Conservation (phyloP, 371 early-diverging fungal genomes). For the Gilbertella persicaria region DNA sequence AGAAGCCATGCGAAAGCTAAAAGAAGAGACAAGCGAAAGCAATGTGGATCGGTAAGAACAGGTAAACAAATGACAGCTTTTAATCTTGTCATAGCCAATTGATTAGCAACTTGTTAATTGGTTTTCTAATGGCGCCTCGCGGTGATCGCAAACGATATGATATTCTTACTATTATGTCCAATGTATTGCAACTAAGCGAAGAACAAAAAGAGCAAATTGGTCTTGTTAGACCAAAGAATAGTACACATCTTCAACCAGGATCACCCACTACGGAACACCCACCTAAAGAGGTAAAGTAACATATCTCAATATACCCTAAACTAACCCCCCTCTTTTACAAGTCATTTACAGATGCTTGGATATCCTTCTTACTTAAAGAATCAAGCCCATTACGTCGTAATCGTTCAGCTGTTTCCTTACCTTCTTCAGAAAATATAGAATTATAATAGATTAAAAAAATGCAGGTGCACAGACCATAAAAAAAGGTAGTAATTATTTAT, state of each 20-base stretch:
- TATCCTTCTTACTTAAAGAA: slow-evolving; percentile 78
- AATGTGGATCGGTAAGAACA: slow-evolving; percentile 72
- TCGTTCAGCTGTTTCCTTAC: slow-evolving; percentile 20
- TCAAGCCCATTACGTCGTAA: slow-evolving; percentile 43
- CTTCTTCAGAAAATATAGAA: too few species aligned
- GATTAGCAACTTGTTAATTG: slow-evolving; percentile 83
- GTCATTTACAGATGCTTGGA: slow-evolving; percentile 89
- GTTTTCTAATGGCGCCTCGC: slow-evolving; percentile 80
- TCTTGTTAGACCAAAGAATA: slow-evolving; percentile 57
- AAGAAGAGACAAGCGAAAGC: slow-evolving; percentile 75
- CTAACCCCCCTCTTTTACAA: slow-evolving; percentile 31
- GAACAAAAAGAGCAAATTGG: slow-evolving; percentile 89
- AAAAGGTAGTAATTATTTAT: too few species aligned
- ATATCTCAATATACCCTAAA: slow-evolving; percentile 7
- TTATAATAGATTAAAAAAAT: too few species aligned
- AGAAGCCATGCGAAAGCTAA: slow-evolving; percentile 84
- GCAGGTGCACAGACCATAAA: too few species aligned
- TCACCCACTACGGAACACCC: slow-evolving; percentile 32
- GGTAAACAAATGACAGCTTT: background rate
- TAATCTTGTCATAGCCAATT: slow-evolving; percentile 59
- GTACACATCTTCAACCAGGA: slow-evolving; percentile 16
- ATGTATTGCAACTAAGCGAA: slow-evolving; percentile 80
- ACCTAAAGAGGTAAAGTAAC: slow-evolving; percentile 35
- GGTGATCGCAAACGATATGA: slow-evolving; percentile 90
- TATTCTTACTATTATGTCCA: slow-evolving; percentile 86